A percentile compares a stretch with the other conserved stretches of the same genome.
Evolutionary conservation across 768 basidiomycete species (phyloP).

Genomic region (Aureoboletus auriporus): DNA sequence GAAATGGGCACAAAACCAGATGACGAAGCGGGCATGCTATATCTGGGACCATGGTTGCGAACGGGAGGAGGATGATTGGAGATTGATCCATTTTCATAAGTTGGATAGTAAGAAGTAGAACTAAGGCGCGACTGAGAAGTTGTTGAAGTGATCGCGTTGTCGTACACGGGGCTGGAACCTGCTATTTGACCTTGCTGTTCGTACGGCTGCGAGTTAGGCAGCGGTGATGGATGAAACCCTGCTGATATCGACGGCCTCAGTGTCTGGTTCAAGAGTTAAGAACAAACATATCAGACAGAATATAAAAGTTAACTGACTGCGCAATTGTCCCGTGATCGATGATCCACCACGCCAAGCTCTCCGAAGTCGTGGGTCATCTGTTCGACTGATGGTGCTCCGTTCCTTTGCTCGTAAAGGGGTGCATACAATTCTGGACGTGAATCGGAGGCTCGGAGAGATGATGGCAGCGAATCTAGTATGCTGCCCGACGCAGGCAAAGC

Average conservation of each 20-base stretch:
- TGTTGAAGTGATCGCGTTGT: conserved; percentile 35
- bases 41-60: conserved; percentile 50
- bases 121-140: conserved; percentile 32
- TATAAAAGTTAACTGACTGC: conserved; percentile 41
- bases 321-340: conserved; percentile 52
- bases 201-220: conserved; percentile 34
- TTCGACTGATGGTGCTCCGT: conserved; percentile 41
- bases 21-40: conserved; percentile 61
- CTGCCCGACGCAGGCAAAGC: conserved; percentile 17
- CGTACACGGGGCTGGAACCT: conserved; percentile 35
- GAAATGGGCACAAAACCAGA: conserved; percentile 66
- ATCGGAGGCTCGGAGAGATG: conserved; percentile 58
- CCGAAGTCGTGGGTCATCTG: conserved; percentile 60
- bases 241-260: conserved; percentile 35
- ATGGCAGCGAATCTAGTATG: conserved; percentile 49
- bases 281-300: conserved; percentile 11
- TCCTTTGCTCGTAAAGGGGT: conserved; percentile 64
- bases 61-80: conserved; percentile 30
- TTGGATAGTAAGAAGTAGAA: conserved; percentile 41
- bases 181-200: conserved; percentile 34
- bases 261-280: conserved; percentile 33
- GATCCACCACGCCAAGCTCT: conserved; percentile 55
- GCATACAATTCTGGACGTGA: conserved; percentile 70
- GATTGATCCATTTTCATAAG: conserved; percentile 38
- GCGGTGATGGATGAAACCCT: conserved; percentile 24